Evolutionary conservation across 352 stramenopile species (phyloP).

Genomic region (Pythium sp.): DNA sequence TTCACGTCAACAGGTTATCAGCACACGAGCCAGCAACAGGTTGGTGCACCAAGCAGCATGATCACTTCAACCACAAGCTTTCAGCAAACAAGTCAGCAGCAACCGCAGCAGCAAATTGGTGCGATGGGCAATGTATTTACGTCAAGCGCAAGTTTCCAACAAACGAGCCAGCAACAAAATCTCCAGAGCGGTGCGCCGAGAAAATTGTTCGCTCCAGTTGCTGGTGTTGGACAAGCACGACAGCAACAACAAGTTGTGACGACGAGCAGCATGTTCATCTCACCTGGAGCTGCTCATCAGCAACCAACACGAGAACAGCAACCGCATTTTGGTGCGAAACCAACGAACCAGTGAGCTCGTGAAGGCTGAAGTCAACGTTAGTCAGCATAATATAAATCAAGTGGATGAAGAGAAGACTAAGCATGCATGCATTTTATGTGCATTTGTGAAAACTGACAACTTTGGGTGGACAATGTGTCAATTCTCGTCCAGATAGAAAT

Average conservation of each 20-base stretch:
- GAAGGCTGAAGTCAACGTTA: neutral
- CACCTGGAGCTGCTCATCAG: neutral
- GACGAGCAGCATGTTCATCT: neutral
- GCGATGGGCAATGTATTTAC: neutral
- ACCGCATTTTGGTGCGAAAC: neutral
- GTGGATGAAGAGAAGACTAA: neutral
- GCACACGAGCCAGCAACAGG: conserved; percentile 1
- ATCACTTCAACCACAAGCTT: neutral
- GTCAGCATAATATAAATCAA: conserved; percentile 5
- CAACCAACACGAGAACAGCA: conserved; percentile 6
- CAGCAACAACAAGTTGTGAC: neutral
- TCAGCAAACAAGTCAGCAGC: neutral
- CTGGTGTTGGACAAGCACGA: neutral
- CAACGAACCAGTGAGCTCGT: neutral
- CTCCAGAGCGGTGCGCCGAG: neutral
- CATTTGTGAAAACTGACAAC: neutral
- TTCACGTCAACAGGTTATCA: neutral
- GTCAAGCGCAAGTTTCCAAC: neutral
- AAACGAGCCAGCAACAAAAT: neutral
- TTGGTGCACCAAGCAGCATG: neutral
- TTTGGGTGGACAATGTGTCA: conserved; percentile 3
- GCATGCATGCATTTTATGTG: neutral
- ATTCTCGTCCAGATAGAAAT: conserved; percentile 69
- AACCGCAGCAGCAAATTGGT: neutral
- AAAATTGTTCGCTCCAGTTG: conserved; percentile 1